Conservation (phyloP, 345 rosid species). For the Syzygium oleosum region DNA sequence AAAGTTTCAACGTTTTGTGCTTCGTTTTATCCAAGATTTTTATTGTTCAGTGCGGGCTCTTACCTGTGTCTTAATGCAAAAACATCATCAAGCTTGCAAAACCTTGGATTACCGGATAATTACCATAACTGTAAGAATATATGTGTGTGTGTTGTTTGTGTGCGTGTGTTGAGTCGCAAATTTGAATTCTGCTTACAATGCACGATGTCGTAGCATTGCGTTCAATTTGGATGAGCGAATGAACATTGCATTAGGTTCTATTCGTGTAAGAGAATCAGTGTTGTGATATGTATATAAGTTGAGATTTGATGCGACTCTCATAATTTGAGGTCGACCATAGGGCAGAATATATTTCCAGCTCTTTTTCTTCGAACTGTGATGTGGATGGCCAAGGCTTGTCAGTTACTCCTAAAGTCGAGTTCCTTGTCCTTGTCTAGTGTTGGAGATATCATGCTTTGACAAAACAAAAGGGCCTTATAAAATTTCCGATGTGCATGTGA, state of each 20-base stretch:
- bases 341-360: neutral
- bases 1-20: too few relatives aligned
- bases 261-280: neutral
- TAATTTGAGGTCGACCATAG: neutral
- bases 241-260: neutral
- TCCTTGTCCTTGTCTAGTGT: neutral
- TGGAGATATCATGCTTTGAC: neutral
- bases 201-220: too few relatives aligned
- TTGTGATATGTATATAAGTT: neutral
- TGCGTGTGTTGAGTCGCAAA: too few relatives aligned
- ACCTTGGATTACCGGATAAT: too few relatives aligned
- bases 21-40: too few relatives aligned
- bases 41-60: too few relatives aligned
- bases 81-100: too few relatives aligned
- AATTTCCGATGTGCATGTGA: neutral
- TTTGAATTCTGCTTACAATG: too few relatives aligned
- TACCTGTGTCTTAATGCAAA: too few relatives aligned
- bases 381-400: neutral
- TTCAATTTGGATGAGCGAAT: too few relatives aligned
- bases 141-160: too few relatives aligned
- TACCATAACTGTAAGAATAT: too few relatives aligned
- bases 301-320: neutral
- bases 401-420: neutral
- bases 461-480: neutral
- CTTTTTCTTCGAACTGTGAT: neutral